phyloP scores from a whole-genome alignment of 2,329 filamentous ascomycete species.

The Fusarium hainanense region DNA sequence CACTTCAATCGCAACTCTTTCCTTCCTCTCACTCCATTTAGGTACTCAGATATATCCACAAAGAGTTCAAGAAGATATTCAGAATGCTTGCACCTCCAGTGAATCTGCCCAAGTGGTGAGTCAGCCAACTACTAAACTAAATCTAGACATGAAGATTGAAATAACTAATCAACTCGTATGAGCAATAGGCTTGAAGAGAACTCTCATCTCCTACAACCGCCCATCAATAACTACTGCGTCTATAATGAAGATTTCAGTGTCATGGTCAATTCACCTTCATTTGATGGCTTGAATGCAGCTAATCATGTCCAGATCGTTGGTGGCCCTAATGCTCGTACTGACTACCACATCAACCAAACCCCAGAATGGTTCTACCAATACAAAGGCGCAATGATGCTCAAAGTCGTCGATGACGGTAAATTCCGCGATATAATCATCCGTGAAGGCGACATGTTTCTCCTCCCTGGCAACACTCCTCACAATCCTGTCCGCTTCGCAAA shows the following conservation, averaged over 20 bases:
- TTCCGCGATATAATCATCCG: conserved; percentile 90
- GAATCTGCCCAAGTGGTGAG: conserved; percentile 69
- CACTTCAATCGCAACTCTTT: not conserved
- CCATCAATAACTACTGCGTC: conserved; percentile 97
- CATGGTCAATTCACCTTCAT: conserved; percentile 65
- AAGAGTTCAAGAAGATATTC: not conserved
- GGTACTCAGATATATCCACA: not conserved
- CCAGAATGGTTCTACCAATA: conserved; percentile 99
- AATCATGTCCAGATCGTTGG: conserved; percentile 76
- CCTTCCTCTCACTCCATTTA: not conserved
- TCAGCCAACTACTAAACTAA: conserved; percentile 45
- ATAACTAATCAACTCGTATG: conserved; percentile 17
- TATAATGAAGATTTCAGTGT: conserved; percentile 86
- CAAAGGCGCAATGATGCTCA: conserved; percentile 91
- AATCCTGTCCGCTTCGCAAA: conserved; percentile 93
- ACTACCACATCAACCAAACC: conserved; percentile 98
- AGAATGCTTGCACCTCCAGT: conserved; percentile 63
- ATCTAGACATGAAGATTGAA: not conserved
- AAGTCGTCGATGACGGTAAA: conserved; percentile 78
- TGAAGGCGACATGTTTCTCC: conserved; percentile 92
- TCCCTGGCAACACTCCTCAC: conserved; percentile 95
- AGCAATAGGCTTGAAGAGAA: conserved; percentile 84
- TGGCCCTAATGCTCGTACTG: conserved; percentile 93
- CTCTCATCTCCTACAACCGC: conserved; percentile 89
- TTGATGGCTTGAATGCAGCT: not conserved